Percentiles rank a stretch among this genome's conserved stretches.
Conservation (phyloP, 179 eudicot genomes). For the Silene noctiflora region DNA sequence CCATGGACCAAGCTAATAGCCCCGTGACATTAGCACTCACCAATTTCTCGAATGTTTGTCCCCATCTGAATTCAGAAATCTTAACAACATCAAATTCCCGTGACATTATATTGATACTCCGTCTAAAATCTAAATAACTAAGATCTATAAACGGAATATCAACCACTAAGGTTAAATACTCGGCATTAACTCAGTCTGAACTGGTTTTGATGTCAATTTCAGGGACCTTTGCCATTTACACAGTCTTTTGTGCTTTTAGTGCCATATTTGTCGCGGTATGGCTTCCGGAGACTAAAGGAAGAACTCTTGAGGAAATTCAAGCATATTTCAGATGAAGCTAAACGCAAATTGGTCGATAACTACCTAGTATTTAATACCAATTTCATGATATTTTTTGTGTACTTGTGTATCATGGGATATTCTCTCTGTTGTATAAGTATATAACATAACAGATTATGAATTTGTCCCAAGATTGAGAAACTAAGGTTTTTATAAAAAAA, state of each 20-base stretch:
- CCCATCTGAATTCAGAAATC: too few relatives aligned
- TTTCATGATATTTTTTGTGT: not conserved
- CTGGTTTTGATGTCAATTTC: conserved; percentile 2
- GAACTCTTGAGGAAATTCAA: conserved; percentile 41
- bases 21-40: too few relatives aligned
- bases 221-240: conserved; percentile 44
- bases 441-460: not conserved
- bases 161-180: too few relatives aligned
- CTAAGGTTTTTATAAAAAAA: too few relatives aligned
- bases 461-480: not conserved
- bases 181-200: not conserved
- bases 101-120: too few relatives aligned
- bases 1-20: too few relatives aligned
- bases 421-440: not conserved
- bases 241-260: conserved; percentile 29
- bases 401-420: not conserved
- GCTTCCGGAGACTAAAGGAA: conserved; percentile 48
- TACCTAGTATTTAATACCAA: not conserved
- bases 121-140: too few relatives aligned
- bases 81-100: too few relatives aligned
- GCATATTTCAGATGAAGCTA: conserved; percentile 34
- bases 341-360: not conserved
- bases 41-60: too few relatives aligned
- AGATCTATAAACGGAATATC: too few relatives aligned
- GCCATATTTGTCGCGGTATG: conserved; percentile 31